Percentiles rank a stretch among this genome's conserved stretches.
Evolutionary conservation across 2,329 filamentous ascomycete species (phyloP).

Genomic region (Magnaporthiopsis incrustans): DNA sequence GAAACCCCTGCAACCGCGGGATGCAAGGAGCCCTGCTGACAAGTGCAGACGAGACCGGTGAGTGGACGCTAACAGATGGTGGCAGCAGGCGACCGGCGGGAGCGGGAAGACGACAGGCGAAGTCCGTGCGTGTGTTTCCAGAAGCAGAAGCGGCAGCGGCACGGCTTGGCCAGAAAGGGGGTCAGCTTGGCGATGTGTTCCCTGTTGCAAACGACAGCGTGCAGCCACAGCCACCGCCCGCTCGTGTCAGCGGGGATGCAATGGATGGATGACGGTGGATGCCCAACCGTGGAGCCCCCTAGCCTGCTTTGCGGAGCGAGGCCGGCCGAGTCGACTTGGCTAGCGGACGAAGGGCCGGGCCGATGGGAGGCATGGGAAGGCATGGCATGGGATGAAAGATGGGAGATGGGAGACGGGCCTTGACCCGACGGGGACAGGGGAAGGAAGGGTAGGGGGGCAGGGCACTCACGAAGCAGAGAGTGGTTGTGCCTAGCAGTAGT

Average conservation of each 20-base stretch:
- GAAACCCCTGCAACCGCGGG: neutral
- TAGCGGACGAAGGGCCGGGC: neutral
- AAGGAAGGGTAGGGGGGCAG: no score
- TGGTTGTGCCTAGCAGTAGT: no score
- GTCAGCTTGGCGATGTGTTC: neutral
- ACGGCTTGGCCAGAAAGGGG: neutral
- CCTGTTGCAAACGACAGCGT: neutral
- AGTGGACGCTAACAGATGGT: neutral
- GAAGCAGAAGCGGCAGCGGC: neutral
- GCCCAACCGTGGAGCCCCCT: neutral
- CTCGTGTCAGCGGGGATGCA: neutral
- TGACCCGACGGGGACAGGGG: neutral
- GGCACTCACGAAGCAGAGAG: no score
- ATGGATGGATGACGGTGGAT: neutral
- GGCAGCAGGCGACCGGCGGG: neutral
- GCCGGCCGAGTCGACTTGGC: neutral
- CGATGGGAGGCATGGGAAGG: neutral
- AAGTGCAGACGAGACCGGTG: neutral
- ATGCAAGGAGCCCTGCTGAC: neutral
- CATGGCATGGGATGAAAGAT: neutral
- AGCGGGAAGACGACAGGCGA: neutral
- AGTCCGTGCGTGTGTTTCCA: neutral
- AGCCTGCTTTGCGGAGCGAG: neutral
- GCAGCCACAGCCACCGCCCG: neutral
- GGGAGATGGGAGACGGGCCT: neutral